Conservation (phyloP, 371 early-diverging fungal genomes). For the Mucor circinelloides region DNA sequence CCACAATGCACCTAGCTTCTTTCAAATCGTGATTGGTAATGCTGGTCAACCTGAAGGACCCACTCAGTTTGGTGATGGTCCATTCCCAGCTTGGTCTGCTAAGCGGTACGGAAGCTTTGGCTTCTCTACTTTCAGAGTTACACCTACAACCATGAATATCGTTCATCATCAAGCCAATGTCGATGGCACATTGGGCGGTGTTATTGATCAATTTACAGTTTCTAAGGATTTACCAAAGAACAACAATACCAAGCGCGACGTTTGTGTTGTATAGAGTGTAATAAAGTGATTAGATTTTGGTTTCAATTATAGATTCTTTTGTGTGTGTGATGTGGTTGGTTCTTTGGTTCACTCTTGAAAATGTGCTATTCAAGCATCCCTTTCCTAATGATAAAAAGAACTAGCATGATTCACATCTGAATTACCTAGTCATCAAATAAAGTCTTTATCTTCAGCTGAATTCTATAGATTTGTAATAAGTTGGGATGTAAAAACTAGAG, state of each 20-base stretch:
- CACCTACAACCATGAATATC: constrained; percentile 25
- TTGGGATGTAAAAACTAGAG: no score
- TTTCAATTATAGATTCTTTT: no score
- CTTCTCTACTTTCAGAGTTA: constrained; percentile 36
- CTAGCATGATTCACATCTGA: no score
- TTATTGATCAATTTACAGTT: constrained; percentile 33
- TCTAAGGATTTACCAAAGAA: constrained; percentile 23
- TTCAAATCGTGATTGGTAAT: constrained; percentile 36
- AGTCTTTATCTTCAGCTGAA: no score
- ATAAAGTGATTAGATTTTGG: neutral
- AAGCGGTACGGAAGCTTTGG: constrained; percentile 39
- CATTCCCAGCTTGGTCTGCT: constrained; percentile 42
- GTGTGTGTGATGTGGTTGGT: no score
- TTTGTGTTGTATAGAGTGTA: neutral
- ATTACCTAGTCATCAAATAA: no score
- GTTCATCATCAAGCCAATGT: constrained; percentile 31
- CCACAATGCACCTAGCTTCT: constrained; percentile 41
- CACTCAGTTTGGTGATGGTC: constrained; percentile 20
- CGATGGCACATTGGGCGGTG: constrained; percentile 34
- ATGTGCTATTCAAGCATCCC: no score
- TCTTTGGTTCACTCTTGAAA: no score
- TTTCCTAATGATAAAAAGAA: no score
- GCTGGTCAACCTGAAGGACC: constrained; percentile 42
- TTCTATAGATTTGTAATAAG: no score
- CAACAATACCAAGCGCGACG: neutral